phyloP scores from a whole-genome alignment of 164 flowering plant genomes.

The Vitis rotundifolia region DNA sequence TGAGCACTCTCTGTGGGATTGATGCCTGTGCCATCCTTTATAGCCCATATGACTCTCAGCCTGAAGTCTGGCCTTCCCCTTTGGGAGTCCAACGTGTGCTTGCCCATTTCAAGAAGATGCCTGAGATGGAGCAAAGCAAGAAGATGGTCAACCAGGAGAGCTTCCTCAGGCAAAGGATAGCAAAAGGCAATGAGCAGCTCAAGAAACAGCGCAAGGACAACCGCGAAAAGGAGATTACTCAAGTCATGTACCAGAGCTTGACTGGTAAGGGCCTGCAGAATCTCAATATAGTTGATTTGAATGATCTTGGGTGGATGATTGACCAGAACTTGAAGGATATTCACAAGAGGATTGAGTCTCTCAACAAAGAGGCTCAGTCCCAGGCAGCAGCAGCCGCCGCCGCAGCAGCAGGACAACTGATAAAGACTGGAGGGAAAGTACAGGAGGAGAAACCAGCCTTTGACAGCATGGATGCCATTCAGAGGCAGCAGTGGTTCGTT shows the following conservation, averaged over 20 bases:
- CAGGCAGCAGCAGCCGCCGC: not conserved
- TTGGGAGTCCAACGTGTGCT: conserved; percentile 39
- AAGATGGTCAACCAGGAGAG: conserved; percentile 74
- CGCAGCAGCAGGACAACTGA: not conserved
- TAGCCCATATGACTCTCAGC: conserved; percentile 42
- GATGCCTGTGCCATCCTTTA: conserved; percentile 55
- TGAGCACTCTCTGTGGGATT: conserved; percentile 64
- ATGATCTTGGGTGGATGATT: conserved; percentile 45
- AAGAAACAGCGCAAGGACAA: conserved; percentile 51
- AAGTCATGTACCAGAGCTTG: conserved; percentile 43
- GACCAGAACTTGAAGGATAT: conserved; percentile 46
- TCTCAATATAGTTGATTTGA: conserved; percentile 33
- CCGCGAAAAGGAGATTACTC: conserved; percentile 39
- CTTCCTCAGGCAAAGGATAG: conserved; percentile 47
- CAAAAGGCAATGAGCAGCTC: conserved; percentile 49
- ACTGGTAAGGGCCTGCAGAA: conserved; percentile 28
- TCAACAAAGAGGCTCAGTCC: conserved; percentile 2
- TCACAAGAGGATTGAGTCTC: conserved; percentile 19
- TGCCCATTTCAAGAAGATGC: conserved; percentile 45
- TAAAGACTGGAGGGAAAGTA: not conserved
- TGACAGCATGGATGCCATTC: conserved; percentile 13
- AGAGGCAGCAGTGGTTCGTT: conserved; percentile 24
- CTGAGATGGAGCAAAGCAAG: conserved; percentile 70
- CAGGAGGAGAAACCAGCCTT: not conserved
- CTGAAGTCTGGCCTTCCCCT: conserved; percentile 62